Conservation (phyloP, 441 rosid species). For the Isatis lusitanica region DNA sequence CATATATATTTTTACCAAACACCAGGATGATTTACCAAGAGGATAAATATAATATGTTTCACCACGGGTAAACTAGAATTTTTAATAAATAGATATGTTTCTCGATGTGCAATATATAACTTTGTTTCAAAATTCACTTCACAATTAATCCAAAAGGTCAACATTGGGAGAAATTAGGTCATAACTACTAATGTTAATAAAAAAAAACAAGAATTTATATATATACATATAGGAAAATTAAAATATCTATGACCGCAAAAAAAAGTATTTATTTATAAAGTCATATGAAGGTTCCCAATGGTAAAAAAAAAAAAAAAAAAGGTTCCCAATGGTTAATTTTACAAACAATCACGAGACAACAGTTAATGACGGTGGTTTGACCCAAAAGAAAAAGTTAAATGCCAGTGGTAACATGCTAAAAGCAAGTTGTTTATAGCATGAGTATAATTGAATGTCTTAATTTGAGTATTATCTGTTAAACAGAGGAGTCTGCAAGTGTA, state of each 20-base stretch:
- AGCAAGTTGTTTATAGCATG: not conserved
- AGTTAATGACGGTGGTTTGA: not conserved
- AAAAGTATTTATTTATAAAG: not conserved
- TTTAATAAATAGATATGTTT: not conserved
- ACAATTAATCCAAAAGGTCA: not conserved
- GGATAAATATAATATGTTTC: not conserved
- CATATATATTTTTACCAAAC: not conserved
- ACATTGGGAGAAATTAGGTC: not conserved
- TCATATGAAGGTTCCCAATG: slow-evolving; percentile 15
- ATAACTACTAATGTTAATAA: not conserved
- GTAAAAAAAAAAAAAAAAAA: no score
- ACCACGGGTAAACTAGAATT: not conserved
- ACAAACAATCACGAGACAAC: not conserved
- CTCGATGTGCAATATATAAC: no score
- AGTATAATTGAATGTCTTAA: not conserved
- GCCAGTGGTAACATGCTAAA: not conserved
- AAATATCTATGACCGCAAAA: no score
- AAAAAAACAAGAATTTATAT: not conserved
- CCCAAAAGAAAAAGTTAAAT: not conserved
- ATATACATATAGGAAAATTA: no score
- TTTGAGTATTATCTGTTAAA: not conserved
- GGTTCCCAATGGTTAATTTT: slow-evolving; percentile 13
- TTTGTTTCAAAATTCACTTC: no score
- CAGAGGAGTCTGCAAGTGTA: not conserved
- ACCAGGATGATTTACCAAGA: not conserved